These are phyloP conservation scores for Dryas octopetala DNA, from an alignment of 306 rosid species.

Conservation along the genomic window DNA sequence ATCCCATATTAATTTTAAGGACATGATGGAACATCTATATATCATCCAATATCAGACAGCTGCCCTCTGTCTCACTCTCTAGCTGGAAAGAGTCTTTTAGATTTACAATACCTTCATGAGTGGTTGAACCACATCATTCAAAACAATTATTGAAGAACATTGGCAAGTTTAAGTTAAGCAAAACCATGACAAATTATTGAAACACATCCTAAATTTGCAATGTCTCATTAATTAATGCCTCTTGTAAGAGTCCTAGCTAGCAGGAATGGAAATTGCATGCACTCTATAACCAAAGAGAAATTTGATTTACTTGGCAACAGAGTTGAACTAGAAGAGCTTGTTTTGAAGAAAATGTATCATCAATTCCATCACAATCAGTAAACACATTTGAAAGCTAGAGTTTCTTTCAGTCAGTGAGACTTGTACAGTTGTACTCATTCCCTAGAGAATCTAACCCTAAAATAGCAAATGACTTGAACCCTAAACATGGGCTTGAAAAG, in stretches of 20 bases:
- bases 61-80: neutral
- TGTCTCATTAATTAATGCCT: neutral
- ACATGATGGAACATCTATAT: too few relatives aligned
- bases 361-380: neutral
- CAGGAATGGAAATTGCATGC: constrained; percentile 8
- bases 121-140: constrained; percentile 3
- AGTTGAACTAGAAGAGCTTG: neutral
- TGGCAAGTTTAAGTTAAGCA: neutral
- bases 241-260: constrained; percentile 7
- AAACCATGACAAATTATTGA: neutral
- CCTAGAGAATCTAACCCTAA: constrained; percentile 44
- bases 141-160: neutral
- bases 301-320: constrained; percentile 2
- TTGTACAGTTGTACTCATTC: constrained; percentile 37
- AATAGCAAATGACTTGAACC: constrained; percentile 31
- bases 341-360: neutral
- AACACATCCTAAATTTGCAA: constrained; percentile 4
- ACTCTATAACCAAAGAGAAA: neutral
- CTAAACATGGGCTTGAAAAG: constrained; percentile 27
- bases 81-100: too few relatives aligned
- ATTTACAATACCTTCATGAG: neutral
- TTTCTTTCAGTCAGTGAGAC: constrained; percentile 29
- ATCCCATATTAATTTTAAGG: neutral
- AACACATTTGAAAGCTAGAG: constrained; percentile 13
- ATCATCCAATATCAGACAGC: too few relatives aligned